These are phyloP conservation scores for Epicoccum sorghinum DNA, from an alignment of 2,329 filamentous ascomycete genomes.

Conservation along the genomic window DNA sequence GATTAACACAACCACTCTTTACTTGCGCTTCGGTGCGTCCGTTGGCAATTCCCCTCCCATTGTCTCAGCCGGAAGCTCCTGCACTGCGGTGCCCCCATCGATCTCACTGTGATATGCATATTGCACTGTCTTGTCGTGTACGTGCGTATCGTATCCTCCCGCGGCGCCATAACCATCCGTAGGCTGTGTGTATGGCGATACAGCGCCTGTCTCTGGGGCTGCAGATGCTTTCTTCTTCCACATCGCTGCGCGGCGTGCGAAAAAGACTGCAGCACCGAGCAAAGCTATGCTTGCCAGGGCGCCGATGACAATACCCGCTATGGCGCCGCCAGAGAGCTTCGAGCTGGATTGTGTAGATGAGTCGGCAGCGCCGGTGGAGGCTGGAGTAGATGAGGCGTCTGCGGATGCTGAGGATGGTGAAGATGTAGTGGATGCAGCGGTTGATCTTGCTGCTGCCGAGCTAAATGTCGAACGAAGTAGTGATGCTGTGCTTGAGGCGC, in stretches of 20 bases:
- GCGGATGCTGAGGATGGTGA: not conserved
- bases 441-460: not conserved
- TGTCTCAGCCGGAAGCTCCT: not conserved
- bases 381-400: not conserved
- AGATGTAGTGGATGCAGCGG: not conserved
- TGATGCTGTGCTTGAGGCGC: not conserved
- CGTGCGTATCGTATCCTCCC: not conserved
- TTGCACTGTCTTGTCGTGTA: not conserved
- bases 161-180: not conserved
- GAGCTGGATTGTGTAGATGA: not conserved
- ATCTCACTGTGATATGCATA: not conserved
- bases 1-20: too few species aligned
- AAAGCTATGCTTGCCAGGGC: not conserved
- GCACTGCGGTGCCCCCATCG: not conserved
- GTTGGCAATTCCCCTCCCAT: not conserved
- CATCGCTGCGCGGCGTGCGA: not conserved
- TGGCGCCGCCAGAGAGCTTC: not conserved
- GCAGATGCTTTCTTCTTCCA: slow-evolving; percentile 1
- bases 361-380: not conserved
- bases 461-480: not conserved
- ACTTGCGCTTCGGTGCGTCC: too few species aligned
- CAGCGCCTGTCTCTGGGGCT: not conserved
- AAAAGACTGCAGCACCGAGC: not conserved
- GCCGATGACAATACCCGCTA: not conserved
- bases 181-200: not conserved